Conservation (phyloP, 352 stramenopile species). For the Phytopythium montanum region DNA sequence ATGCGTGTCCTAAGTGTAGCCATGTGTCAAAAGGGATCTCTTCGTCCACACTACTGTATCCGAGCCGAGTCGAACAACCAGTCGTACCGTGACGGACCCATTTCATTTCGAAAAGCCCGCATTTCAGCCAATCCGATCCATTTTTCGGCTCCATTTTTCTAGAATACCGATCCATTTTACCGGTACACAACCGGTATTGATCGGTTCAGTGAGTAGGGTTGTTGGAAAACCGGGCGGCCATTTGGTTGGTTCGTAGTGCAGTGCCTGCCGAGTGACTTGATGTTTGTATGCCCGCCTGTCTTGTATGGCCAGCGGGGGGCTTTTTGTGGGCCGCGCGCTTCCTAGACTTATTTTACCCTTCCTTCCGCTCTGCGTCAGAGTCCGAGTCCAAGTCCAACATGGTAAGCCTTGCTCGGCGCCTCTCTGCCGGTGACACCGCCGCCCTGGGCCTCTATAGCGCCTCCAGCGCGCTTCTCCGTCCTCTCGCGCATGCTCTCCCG, state of each 20-base stretch:
- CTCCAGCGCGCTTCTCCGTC: background rate
- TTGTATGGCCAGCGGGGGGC: slow-evolving; percentile 48
- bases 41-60: background rate
- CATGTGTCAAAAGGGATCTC: background rate
- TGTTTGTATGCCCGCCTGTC: slow-evolving; percentile 46
- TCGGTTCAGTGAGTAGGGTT: background rate
- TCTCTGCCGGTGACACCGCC: background rate
- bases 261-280: slow-evolving; percentile 35
- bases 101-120: too few species aligned
- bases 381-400: slow-evolving; percentile 85
- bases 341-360: slow-evolving; percentile 82
- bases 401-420: slow-evolving; percentile 37
- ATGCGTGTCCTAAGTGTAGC: background rate
- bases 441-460: background rate
- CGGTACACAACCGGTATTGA: background rate
- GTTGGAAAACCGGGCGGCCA: slow-evolving; percentile 9
- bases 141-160: too few species aligned
- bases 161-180: background rate
- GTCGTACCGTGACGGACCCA: background rate
- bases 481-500: background rate
- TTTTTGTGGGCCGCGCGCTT: slow-evolving; percentile 24
- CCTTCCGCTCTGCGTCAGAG: slow-evolving; percentile 86
- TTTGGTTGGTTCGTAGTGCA: slow-evolving; percentile 77
- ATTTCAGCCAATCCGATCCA: too few species aligned
- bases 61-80: background rate